A percentile compares a stretch with the other conserved stretches of the same genome.
These are phyloP conservation scores for Penicillium salamii DNA, from an alignment of 495 filamentous ascomycete genomes.

Conservation along the genomic window DNA sequence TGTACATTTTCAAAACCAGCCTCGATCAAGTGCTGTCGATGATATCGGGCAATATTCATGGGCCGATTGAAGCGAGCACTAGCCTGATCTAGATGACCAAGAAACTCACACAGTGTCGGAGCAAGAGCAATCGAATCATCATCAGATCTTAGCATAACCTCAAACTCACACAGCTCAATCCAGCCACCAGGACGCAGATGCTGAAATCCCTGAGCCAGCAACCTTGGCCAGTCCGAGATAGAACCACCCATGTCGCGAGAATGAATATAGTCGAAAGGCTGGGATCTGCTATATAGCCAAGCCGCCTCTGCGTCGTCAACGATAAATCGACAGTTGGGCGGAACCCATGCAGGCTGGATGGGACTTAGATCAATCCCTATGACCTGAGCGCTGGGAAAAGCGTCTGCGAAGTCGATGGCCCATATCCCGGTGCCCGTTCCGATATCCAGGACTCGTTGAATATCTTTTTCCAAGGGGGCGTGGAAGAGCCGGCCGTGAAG, in stretches of 20 bases:
- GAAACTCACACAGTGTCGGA: conserved; percentile 29
- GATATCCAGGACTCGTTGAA: conserved; percentile 62
- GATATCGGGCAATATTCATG: conserved; percentile 37
- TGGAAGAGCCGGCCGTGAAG: conserved; percentile 57
- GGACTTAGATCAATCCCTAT: conserved; percentile 31
- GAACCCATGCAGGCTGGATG: conserved; percentile 36
- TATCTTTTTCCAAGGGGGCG: conserved; percentile 54
- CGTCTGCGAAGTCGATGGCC: conserved; percentile 60
- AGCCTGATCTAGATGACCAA: conserved; percentile 30
- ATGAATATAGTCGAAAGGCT: conserved; percentile 48
- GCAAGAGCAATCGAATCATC: conserved; percentile 36
- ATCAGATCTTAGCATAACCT: conserved; percentile 39
- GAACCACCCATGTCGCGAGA: conserved; percentile 45
- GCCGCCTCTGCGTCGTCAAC: conserved; percentile 49
- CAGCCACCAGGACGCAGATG: conserved; percentile 53
- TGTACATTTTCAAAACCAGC: conserved; percentile 39
- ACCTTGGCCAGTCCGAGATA: conserved; percentile 44
- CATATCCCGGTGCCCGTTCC: conserved; percentile 67
- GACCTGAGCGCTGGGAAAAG: conserved; percentile 52
- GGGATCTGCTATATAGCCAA: conserved; percentile 45
- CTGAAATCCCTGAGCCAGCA: conserved; percentile 32
- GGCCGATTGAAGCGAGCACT: conserved; percentile 36
- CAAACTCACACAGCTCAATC: conserved; percentile 54
- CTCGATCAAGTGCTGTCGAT: conserved; percentile 29
- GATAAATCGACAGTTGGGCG: conserved; percentile 46